Evolutionary conservation across 192 early-diverging fungal genomes (phyloP).

Genomic region (Coemansia sp.): DNA sequence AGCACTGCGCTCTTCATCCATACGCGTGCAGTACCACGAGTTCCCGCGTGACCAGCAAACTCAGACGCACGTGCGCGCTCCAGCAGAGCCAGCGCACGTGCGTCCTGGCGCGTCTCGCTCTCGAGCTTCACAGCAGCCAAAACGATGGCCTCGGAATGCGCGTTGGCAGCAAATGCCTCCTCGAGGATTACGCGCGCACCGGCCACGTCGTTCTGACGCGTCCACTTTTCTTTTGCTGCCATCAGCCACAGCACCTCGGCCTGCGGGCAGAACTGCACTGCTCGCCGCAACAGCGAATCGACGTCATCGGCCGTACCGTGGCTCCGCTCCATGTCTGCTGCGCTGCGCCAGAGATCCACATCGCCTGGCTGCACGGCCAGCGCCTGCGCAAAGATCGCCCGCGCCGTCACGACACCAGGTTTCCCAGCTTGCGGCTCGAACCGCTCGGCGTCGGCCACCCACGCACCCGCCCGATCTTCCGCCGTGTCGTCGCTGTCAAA

Average conservation of each 20-base stretch:
- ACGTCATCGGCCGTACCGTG: constrained; percentile 72
- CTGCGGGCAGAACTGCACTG: constrained; percentile 86
- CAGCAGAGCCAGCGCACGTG: constrained; percentile 73
- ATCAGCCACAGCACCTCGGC: constrained; percentile 95
- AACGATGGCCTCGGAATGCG: constrained; percentile 89
- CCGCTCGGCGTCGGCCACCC: constrained; percentile 89
- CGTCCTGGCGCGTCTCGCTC: constrained; percentile 78
- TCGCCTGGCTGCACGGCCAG: constrained; percentile 73
- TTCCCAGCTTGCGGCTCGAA: constrained; percentile 54
- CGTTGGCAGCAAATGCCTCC: constrained; percentile 87
- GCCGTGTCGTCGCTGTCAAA: constrained; percentile 64
- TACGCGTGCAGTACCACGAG: constrained; percentile 76
- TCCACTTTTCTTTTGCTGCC: constrained; percentile 95
- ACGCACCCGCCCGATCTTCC: constrained; percentile 74
- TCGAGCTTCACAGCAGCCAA: constrained; percentile 96
- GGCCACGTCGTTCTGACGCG: constrained; percentile 67
- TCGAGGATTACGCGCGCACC: constrained; percentile 83
- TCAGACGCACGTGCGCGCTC: constrained; percentile 60
- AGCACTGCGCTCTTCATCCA: constrained; percentile 96
- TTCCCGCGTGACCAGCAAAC: constrained; percentile 6
- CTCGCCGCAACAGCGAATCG: constrained; percentile 77
- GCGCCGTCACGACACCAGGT: constrained; percentile 67
- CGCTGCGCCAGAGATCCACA: constrained; percentile 80
- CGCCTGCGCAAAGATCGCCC: constrained; percentile 84
- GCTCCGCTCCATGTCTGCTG: constrained; percentile 82